Percentiles rank a stretch among this genome's conserved stretches.
Evolutionary conservation across 352 stramenopile species (phyloP).

Genomic region (Elongisporangium prolatum): DNA sequence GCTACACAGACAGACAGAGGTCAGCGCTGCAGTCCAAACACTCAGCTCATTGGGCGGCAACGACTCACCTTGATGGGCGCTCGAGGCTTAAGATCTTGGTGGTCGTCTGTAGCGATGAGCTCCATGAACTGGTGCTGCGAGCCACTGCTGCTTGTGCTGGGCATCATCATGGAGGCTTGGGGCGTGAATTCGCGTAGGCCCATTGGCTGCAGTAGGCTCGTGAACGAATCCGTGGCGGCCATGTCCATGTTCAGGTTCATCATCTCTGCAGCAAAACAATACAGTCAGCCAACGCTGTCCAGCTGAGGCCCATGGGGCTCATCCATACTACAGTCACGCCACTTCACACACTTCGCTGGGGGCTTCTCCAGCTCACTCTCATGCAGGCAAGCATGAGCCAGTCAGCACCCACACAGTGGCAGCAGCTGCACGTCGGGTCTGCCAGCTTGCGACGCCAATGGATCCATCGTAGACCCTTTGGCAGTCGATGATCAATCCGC

Average conservation of each 20-base stretch:
- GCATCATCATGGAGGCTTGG: constrained; percentile 12
- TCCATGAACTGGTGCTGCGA: constrained; percentile 6
- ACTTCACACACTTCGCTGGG: neutral
- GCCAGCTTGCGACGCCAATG: neutral
- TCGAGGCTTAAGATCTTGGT: constrained; percentile 13
- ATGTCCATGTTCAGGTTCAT: constrained; percentile 42
- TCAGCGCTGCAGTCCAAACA: constrained; percentile 5
- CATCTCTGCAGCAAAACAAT: constrained; percentile 20
- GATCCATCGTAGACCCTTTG: neutral
- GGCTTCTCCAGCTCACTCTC: too few species aligned
- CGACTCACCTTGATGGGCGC: constrained; percentile 13
- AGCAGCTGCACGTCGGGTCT: neutral
- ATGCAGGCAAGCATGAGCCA: neutral
- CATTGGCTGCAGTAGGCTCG: constrained; percentile 18
- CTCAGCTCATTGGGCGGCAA: constrained; percentile 16
- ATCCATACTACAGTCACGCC: neutral
- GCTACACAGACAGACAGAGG: constrained; percentile 8
- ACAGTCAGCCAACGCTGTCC: neutral
- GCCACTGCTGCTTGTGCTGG: constrained; percentile 12
- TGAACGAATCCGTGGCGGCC: constrained; percentile 15
- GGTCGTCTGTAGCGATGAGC: constrained; percentile 1
- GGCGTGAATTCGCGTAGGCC: constrained; percentile 1
- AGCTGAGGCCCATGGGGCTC: neutral
- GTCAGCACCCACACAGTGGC: too few species aligned
- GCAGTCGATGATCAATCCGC: neutral